These are phyloP conservation scores for Penicillium longicatenatum DNA, from an alignment of 495 filamentous ascomycete genomes.

Conservation along the genomic window DNA sequence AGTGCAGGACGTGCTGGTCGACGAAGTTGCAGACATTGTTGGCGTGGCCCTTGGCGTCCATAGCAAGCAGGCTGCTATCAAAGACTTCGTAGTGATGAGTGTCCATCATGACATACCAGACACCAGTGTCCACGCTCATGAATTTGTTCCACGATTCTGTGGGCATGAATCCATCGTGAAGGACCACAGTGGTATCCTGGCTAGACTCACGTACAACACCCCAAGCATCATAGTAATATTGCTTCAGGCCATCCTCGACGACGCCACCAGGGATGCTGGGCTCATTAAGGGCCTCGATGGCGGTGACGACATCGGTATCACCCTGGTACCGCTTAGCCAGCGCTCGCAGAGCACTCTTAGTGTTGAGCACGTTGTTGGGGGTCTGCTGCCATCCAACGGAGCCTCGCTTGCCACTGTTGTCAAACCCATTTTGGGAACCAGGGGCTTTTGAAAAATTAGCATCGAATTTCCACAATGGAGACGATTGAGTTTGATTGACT, in stretches of 20 bases:
- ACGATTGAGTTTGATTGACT: slow-evolving; percentile 17
- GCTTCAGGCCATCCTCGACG: slow-evolving; percentile 50
- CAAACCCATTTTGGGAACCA: slow-evolving; percentile 81
- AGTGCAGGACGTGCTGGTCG: slow-evolving; percentile 46
- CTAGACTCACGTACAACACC: slow-evolving; percentile 53
- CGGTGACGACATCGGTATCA: slow-evolving; percentile 65
- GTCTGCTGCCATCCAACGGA: slow-evolving; percentile 63
- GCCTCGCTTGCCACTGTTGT: slow-evolving; percentile 71
- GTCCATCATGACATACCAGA: slow-evolving; percentile 67
- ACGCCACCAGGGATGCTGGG: slow-evolving; percentile 58
- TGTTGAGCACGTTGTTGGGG: slow-evolving; percentile 53
- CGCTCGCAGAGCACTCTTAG: slow-evolving; percentile 57
- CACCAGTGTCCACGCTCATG: slow-evolving; percentile 51
- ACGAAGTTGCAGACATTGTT: slow-evolving; percentile 52
- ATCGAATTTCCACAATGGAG: not conserved
- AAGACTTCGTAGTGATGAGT: slow-evolving; percentile 73
- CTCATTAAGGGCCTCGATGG: slow-evolving; percentile 76
- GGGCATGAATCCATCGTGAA: slow-evolving; percentile 70
- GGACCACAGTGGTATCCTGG: slow-evolving; percentile 56
- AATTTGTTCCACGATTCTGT: slow-evolving; percentile 72
- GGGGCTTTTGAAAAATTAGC: slow-evolving; percentile 48
- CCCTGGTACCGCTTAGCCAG: slow-evolving; percentile 59
- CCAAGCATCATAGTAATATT: slow-evolving; percentile 68
- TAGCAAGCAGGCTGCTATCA: slow-evolving; percentile 55
- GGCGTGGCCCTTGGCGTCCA: slow-evolving; percentile 52